Conservation (phyloP, 2,329 filamentous ascomycete species). For the Colletotrichum gloeosporioides region DNA sequence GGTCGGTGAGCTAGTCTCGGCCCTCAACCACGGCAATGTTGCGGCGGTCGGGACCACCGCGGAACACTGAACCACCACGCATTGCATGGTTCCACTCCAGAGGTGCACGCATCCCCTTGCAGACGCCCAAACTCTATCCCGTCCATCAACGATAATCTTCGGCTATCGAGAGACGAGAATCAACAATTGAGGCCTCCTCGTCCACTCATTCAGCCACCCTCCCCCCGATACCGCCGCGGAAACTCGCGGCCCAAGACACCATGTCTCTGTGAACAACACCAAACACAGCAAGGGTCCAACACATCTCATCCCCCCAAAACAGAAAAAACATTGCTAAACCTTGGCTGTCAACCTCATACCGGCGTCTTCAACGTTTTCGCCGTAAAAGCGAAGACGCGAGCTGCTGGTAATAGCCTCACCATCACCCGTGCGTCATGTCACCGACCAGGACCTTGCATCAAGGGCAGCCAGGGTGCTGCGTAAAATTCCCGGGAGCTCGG, state of each 20-base stretch:
- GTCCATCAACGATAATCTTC: background rate
- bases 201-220: background rate
- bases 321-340: background rate
- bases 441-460: background rate
- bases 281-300: background rate
- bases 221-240: background rate
- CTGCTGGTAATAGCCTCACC: background rate
- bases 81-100: background rate
- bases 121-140: background rate
- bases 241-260: slow-evolving; percentile 8
- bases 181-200: background rate
- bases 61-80: background rate
- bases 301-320: background rate
- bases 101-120: background rate
- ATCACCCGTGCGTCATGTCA: background rate
- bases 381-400: slow-evolving; percentile 9
- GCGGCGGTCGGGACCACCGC: background rate
- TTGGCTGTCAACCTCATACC: background rate
- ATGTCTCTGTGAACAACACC: background rate
- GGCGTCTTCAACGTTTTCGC: slow-evolving; percentile 1
- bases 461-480: background rate
- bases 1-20: slow-evolving; percentile 6
- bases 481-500: slow-evolving; percentile 7
- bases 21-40: background rate
- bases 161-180: background rate